Conservation (phyloP, 2,329 filamentous ascomycete genomes). For the Ilyonectria sp. region DNA sequence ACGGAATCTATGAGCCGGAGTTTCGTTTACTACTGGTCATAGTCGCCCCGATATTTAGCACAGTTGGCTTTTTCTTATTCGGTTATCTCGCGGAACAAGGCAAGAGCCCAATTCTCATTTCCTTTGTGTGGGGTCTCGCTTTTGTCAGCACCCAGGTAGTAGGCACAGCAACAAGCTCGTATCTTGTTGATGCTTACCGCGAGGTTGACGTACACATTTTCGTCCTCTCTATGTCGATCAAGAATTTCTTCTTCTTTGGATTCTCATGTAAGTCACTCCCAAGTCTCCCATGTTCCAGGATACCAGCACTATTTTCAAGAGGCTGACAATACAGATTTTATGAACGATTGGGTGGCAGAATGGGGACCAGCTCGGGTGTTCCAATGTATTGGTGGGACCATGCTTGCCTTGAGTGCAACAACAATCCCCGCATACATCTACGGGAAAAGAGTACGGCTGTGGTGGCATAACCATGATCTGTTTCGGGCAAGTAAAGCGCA, state of each 20-base stretch:
- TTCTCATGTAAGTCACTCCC: background rate
- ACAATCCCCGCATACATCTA: background rate
- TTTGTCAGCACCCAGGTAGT: constrained; percentile 5
- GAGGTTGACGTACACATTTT: constrained; percentile 4
- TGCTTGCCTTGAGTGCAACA: background rate
- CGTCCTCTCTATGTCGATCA: background rate
- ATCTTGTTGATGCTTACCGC: constrained; percentile 3
- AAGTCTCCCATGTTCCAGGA: background rate
- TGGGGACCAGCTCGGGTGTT: constrained; percentile 4
- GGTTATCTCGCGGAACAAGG: background rate
- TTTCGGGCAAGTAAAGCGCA: too few relatives aligned
- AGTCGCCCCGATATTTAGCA: background rate
- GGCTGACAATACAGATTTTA: constrained; percentile 1
- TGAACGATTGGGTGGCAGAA: background rate
- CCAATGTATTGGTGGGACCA: background rate
- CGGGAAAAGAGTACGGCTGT: background rate
- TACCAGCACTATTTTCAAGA: background rate
- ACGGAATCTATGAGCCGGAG: constrained; percentile 1
- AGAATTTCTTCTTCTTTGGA: constrained; percentile 1
- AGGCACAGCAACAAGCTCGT: background rate
- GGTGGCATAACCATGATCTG: background rate
- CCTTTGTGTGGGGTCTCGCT: background rate
- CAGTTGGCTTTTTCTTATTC: constrained; percentile 1
- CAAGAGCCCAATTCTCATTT: background rate
- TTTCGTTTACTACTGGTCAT: background rate